phyloP scores from a whole-genome alignment of 805 yeast species.

The Ogataea minuta region DNA sequence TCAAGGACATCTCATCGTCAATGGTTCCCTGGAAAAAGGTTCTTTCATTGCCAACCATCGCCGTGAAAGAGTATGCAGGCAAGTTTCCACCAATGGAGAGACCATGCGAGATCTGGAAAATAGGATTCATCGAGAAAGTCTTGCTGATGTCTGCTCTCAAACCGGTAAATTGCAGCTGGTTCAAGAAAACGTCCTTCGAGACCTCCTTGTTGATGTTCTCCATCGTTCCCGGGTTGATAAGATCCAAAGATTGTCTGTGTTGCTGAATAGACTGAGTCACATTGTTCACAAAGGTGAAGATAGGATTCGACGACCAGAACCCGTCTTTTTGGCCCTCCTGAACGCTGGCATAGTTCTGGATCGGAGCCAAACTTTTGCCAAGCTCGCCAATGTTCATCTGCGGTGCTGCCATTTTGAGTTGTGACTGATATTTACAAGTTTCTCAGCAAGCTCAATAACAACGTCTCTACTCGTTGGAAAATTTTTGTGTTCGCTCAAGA shows the following conservation, averaged over 20 bases:
- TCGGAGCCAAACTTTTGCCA: slow-evolving; percentile 54
- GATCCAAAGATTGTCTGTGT: slow-evolving; percentile 78
- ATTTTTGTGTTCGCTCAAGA: slow-evolving; percentile 7
- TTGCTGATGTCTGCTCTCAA: slow-evolving; percentile 94
- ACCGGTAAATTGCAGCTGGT: slow-evolving; percentile 90
- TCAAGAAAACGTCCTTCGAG: slow-evolving; percentile 85
- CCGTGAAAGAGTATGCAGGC: slow-evolving; percentile 89
- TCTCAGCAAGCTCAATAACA: slow-evolving; percentile 7
- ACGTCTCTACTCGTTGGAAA: slow-evolving; percentile 7
- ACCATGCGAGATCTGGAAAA: slow-evolving; percentile 95
- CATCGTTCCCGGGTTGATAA: slow-evolving; percentile 90
- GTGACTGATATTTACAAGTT: slow-evolving; percentile 1
- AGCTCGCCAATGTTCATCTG: slow-evolving; percentile 53
- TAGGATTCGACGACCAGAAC: slow-evolving; percentile 81
- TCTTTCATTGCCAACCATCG: slow-evolving; percentile 83
- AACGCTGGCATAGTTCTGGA: slow-evolving; percentile 52
- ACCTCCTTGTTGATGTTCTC: slow-evolving; percentile 94
- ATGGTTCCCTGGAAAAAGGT: slow-evolving; percentile 87
- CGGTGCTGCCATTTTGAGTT: slow-evolving; percentile 30
- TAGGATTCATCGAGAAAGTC: slow-evolving; percentile 86
- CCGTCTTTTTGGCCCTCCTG: slow-evolving; percentile 51
- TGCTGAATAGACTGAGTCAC: slow-evolving; percentile 68
- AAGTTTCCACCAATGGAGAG: slow-evolving; percentile 83
- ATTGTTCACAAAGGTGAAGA: slow-evolving; percentile 74
- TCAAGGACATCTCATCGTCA: slow-evolving; percentile 80